phyloP scores from a whole-genome alignment of 257 asterid species.

The Gynochthodes officinalis region DNA sequence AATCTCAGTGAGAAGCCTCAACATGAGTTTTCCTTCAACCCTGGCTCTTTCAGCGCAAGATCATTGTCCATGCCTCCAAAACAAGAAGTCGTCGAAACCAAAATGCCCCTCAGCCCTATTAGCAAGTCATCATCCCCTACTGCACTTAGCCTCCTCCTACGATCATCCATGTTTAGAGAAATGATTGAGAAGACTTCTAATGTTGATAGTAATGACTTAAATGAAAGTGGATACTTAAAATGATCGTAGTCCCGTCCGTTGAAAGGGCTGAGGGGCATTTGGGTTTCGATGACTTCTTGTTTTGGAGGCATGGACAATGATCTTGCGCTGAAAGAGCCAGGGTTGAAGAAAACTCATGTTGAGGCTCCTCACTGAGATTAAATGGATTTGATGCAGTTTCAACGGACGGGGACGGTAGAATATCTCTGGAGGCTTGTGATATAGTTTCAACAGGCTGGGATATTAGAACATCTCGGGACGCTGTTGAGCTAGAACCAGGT shows the following conservation, averaged over 20 bases:
- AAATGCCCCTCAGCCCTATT: slow-evolving; percentile 52
- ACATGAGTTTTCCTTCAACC: slow-evolving; percentile 16
- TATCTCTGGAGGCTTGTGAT: no score
- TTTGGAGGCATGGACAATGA: slow-evolving; percentile 37
- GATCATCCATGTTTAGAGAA: slow-evolving; percentile 64
- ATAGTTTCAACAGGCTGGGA: slow-evolving; percentile 15
- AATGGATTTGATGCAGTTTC: slow-evolving; percentile 21
- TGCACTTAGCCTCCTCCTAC: slow-evolving; percentile 61
- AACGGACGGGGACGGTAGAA: no score
- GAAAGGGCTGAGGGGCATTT: slow-evolving; percentile 57
- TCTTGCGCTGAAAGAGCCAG: slow-evolving; percentile 29
- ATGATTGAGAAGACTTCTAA: slow-evolving; percentile 52
- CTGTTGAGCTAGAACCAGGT: slow-evolving; percentile 35
- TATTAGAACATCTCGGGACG: slow-evolving; percentile 18
- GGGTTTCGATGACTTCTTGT: slow-evolving; percentile 56
- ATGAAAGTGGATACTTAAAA: no score
- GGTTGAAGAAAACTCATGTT: slow-evolving; percentile 11
- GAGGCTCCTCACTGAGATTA: slow-evolving; percentile 22
- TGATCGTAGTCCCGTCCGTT: no score
- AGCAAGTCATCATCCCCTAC: slow-evolving; percentile 51
- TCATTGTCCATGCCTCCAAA: slow-evolving; percentile 37
- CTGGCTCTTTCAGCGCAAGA: slow-evolving; percentile 29
- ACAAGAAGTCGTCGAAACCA: slow-evolving; percentile 56
- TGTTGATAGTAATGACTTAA: slow-evolving; percentile 15
- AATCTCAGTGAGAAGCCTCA: slow-evolving; percentile 22